Percentiles rank a stretch among this genome's conserved stretches.
Evolutionary conservation across 2,329 filamentous ascomycete genomes (phyloP).

Genomic region (Chrysosphaeria jannelii): DNA sequence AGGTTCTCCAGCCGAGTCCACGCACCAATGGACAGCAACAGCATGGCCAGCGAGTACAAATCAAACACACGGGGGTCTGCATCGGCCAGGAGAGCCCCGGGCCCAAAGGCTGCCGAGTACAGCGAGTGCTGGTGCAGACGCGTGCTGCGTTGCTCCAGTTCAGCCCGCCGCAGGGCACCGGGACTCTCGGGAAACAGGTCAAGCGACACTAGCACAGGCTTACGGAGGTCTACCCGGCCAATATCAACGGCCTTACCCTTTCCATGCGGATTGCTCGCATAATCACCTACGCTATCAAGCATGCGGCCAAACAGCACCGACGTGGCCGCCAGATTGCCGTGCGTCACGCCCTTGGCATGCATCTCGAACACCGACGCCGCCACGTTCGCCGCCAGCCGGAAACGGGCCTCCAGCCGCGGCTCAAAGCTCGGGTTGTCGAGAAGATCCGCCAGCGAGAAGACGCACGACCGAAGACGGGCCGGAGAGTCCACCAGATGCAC

Average conservation of each 20-base stretch:
- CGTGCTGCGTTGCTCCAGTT: slow-evolving; percentile 4
- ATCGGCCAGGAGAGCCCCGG: slow-evolving; percentile 12
- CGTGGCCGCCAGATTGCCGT: slow-evolving; percentile 36
- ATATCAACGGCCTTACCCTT: slow-evolving; percentile 6
- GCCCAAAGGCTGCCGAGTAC: slow-evolving; percentile 19
- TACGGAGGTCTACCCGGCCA: slow-evolving; percentile 25
- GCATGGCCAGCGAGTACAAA: slow-evolving; percentile 41
- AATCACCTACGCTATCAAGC: slow-evolving; percentile 5
- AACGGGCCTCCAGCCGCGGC: slow-evolving; percentile 45
- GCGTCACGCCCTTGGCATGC: slow-evolving; percentile 35
- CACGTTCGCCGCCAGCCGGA: slow-evolving; percentile 41
- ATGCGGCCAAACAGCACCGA: slow-evolving; percentile 35
- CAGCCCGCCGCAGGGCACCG: slow-evolving; percentile 8
- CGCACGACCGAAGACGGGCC: slow-evolving; percentile 17
- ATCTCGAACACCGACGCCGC: slow-evolving; percentile 44
- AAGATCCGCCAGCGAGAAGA: slow-evolving; percentile 23
- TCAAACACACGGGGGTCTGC: slow-evolving; percentile 30
- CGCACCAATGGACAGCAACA: slow-evolving; percentile 44
- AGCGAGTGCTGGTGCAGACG: slow-evolving; percentile 34
- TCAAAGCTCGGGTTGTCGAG: slow-evolving; percentile 21
- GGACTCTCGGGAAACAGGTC: slow-evolving; percentile 33
- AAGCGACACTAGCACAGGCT: slow-evolving; percentile 42
- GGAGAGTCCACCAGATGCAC: slow-evolving; percentile 12
- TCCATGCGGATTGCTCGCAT: slow-evolving; percentile 10
- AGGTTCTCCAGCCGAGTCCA: slow-evolving; percentile 37